phyloP scores from a whole-genome alignment of 768 basidiomycete species.

The Fibroporia radiculosa region DNA sequence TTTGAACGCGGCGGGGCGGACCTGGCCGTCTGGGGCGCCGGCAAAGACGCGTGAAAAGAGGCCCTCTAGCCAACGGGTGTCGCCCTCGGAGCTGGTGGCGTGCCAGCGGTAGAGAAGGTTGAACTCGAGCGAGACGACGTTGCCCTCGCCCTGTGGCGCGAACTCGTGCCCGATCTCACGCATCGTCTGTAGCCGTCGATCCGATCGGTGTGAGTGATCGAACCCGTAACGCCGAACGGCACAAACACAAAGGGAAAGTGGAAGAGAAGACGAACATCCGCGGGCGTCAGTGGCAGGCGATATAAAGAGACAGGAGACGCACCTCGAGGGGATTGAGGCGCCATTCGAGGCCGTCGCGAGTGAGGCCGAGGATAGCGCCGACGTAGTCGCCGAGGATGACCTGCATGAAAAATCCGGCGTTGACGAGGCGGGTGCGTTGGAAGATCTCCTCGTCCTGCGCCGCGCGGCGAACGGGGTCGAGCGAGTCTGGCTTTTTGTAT shows the following conservation, averaged over 20 bases:
- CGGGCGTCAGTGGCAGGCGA: too few relatives aligned
- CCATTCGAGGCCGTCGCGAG: conserved; percentile 44
- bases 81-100: conserved; percentile 21
- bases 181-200: conserved; percentile 31
- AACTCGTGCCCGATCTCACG: conserved; percentile 45
- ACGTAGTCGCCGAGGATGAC: conserved; percentile 53
- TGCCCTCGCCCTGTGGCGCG: conserved; percentile 62
- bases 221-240: background rate
- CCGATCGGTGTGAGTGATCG: background rate
- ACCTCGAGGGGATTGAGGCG: conserved; percentile 44
- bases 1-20: conserved; percentile 17
- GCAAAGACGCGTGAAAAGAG: conserved; percentile 26
- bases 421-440: conserved; percentile 47
- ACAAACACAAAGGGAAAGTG: background rate
- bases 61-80: conserved; percentile 26
- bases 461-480: conserved; percentile 11
- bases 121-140: conserved; percentile 73
- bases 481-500: conserved; percentile 26
- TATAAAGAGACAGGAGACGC: conserved; percentile 9
- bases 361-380: conserved; percentile 46
- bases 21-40: conserved; percentile 7
- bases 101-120: conserved; percentile 42
- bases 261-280: too few relatives aligned
- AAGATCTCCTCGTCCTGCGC: conserved; percentile 51
- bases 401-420: conserved; percentile 39